phyloP scores from a whole-genome alignment of 2,329 filamentous ascomycete genomes.

The Colletotrichum sp. region DNA sequence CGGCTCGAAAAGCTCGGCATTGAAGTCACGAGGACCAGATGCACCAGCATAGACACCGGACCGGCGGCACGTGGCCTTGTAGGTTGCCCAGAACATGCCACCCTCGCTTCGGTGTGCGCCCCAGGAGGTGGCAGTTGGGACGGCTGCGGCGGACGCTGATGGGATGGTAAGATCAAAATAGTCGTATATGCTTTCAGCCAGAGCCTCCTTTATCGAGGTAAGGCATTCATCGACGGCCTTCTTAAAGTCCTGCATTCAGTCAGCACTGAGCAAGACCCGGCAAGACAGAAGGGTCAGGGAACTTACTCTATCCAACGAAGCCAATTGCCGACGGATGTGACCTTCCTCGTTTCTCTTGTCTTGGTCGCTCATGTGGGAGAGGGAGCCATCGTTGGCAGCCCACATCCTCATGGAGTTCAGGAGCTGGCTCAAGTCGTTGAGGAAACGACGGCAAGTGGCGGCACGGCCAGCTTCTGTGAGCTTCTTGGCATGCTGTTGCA shows the following conservation, averaged over 20 bases:
- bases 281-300: neutral
- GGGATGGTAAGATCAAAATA: conserved; percentile 25
- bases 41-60: conserved; percentile 23
- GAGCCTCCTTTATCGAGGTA: conserved; percentile 13
- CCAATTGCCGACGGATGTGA: conserved; percentile 16
- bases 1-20: conserved; percentile 29
- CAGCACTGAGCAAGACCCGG: neutral
- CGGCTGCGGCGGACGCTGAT: conserved; percentile 19
- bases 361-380: conserved; percentile 11
- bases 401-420: conserved; percentile 30
- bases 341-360: conserved; percentile 24
- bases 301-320: conserved; percentile 13
- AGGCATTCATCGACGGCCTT: conserved; percentile 19
- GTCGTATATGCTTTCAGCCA: conserved; percentile 26
- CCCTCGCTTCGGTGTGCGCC: conserved; percentile 20
- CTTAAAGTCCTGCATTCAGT: conserved; percentile 21
- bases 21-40: conserved; percentile 27
- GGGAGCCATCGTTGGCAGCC: conserved; percentile 26
- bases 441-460: conserved; percentile 24
- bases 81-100: conserved; percentile 29
- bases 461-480: conserved; percentile 20
- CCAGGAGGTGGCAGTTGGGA: conserved; percentile 26
- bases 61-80: conserved; percentile 29
- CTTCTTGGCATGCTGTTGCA: conserved; percentile 53
- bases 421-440: conserved; percentile 26